phyloP scores from a whole-genome alignment of 139 green algal genomes.

The Edaphochlamys debaryana region DNA sequence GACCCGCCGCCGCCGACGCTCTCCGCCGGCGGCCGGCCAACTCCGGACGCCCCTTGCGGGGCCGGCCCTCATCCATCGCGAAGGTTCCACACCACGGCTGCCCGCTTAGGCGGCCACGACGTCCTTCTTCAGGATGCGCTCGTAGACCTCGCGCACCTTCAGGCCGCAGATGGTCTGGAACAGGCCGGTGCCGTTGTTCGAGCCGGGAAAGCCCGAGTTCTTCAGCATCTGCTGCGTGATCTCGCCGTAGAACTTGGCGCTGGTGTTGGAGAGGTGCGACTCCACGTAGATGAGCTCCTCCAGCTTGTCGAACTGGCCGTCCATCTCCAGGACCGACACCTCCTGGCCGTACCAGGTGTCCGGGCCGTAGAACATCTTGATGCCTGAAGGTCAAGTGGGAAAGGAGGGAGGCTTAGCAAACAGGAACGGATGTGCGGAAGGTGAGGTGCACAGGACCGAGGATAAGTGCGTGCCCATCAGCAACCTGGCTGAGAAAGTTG shows the following conservation, averaged over 20 bases:
- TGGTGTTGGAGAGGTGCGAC: slow-evolving; percentile 97
- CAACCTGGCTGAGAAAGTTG: no score
- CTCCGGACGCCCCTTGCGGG: no score
- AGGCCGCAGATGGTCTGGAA: slow-evolving; percentile 98
- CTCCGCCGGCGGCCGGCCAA: no score
- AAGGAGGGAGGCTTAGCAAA: no score
- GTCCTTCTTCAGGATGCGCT: slow-evolving; percentile 90
- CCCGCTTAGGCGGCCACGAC: slow-evolving; percentile 56
- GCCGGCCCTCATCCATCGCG: no score
- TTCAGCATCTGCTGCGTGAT: slow-evolving; percentile 99
- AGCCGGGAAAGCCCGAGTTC: slow-evolving; percentile 96
- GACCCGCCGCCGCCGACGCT: no score
- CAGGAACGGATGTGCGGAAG: no score
- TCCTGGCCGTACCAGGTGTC: slow-evolving; percentile 92
- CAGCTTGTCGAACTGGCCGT: slow-evolving; percentile 99
- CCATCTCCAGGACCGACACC: slow-evolving; percentile 96
- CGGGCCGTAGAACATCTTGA: slow-evolving; percentile 94
- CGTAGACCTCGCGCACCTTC: slow-evolving; percentile 97
- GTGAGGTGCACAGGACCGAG: no score
- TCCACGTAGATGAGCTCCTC: slow-evolving; percentile 99
- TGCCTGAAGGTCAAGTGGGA: slow-evolving; percentile 52
- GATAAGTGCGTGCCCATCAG: no score
- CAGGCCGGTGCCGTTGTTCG: slow-evolving; percentile 99
- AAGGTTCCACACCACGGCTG: no score
- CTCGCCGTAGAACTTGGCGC: slow-evolving; percentile 98